Base-by-base conservation (phyloP, 768 basidiomycete genomes). In the Hydnomerulius pinastri region DNA sequence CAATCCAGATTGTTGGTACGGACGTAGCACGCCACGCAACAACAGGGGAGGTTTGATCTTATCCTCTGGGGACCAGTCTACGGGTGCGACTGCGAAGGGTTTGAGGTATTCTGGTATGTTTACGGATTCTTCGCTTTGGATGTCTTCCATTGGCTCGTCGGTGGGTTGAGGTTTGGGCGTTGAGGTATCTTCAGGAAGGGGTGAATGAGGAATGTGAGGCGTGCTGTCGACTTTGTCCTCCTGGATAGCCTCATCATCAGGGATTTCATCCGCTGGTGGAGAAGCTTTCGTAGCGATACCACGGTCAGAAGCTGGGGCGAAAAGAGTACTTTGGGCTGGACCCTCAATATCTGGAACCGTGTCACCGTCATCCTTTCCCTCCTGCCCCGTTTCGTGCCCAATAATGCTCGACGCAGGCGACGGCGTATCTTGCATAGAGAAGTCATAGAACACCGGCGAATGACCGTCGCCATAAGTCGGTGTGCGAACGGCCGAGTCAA, bases 1-100 rank as follows among this genome's bases (percentile, higher is more conserved):
- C 43, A 97, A 71, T 0, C 96, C 96, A 4, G 90, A 79, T 42
- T 95, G 85, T 64, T 99, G 96, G 62, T 98, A 99, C 8, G 93
- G 93, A 15, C 94, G 85, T 39, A 99, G 74, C 32, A 81, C 80
- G 1, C 94, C 96, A 4, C 96, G 90, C 3, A 97, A 79, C 27
- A 99, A 75, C 6, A 90, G 71, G 6, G 86, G 83, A 1, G 88
- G 76, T 32, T 73, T 80, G 38, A 91, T 71, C 61, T 79, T 81
- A 25, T 70, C 67, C 32, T 79, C 74, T 2, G 78, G 64, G 48
- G 83, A 77, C 87, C 87, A 89, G 20, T 83, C 76, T 4, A 90
- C 77, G 0, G 82, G 83, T 6, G 86, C 81, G 15, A 88, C 86
- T 11, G 87, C 86, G 51, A 81, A 92, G 0, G 82, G 78, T 44